Percentiles rank a stretch among this genome's conserved stretches.
These are phyloP conservation scores for Calonectria pseudoturangicola DNA, from an alignment of 2,329 filamentous ascomycete species.

Conservation along the genomic window DNA sequence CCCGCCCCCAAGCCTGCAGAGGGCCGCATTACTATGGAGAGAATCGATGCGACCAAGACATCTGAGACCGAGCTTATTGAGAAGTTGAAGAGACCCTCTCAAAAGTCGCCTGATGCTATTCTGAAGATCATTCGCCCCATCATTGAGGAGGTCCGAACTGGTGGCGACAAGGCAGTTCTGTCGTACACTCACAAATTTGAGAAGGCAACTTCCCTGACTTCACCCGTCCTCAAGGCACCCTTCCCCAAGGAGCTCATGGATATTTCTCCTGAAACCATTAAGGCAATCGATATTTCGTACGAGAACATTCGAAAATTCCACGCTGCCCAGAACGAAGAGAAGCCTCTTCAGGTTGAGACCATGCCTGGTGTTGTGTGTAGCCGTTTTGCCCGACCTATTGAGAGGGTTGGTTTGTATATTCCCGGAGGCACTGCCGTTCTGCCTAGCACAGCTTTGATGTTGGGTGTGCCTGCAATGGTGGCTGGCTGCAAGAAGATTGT, in stretches of 20 bases:
- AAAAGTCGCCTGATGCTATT: slow-evolving; percentile 95
- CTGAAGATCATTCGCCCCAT: slow-evolving; percentile 94
- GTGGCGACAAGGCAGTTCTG: slow-evolving; percentile 91
- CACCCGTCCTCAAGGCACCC: slow-evolving; percentile 91
- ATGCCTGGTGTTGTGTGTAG: slow-evolving; percentile 98
- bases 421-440: slow-evolving; percentile 98
- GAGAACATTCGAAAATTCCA: slow-evolving; percentile 98
- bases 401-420: slow-evolving; percentile 96
- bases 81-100: slow-evolving; percentile 90
- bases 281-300: slow-evolving; percentile 94
- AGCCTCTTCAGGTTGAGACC: slow-evolving; percentile 90
- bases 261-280: slow-evolving; percentile 86
- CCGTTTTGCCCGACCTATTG: slow-evolving; percentile 93
- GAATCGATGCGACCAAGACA: slow-evolving; percentile 81
- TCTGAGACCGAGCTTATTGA: slow-evolving; percentile 80
- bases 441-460: slow-evolving; percentile 97
- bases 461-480: slow-evolving; percentile 97
- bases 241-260: slow-evolving; percentile 92
- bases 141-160: slow-evolving; percentile 87
- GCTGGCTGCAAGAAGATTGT: slow-evolving; percentile 97
- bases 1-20: slow-evolving; percentile 61
- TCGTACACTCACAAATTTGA: slow-evolving; percentile 99
- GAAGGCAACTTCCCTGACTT: slow-evolving; percentile 92
- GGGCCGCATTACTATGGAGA: slow-evolving; percentile 86
- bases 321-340: slow-evolving; percentile 89